Evolutionary conservation across 2,329 filamentous ascomycete genomes (phyloP).

Genomic region (Pyrenophora teres): DNA sequence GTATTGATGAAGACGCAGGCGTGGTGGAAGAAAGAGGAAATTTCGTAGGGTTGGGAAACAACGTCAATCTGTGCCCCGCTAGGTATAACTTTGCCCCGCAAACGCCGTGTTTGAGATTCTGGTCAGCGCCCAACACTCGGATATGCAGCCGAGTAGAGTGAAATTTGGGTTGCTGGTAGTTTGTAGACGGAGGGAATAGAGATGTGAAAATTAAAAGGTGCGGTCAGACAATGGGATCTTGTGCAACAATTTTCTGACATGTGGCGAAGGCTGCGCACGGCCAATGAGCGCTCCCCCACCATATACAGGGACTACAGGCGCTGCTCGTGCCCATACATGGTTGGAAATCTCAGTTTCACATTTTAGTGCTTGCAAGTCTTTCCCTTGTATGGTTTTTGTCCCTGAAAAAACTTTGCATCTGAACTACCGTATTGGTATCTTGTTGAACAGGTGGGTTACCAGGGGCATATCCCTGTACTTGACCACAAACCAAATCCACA

Average conservation of each 20-base stretch:
- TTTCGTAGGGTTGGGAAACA: constrained; percentile 28
- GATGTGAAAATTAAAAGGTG: constrained; percentile 6
- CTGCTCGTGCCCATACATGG: constrained; percentile 1
- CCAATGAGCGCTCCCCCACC: constrained; percentile 24
- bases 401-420: too few species aligned
- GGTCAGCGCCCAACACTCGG: constrained; percentile 19
- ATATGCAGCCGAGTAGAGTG: constrained; percentile 15
- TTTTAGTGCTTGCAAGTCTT: too few species aligned
- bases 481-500: too few species aligned
- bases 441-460: too few species aligned
- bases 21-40: constrained; percentile 30
- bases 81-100: constrained; percentile 24
- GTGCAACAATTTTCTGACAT: constrained; percentile 30
- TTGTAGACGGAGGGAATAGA: constrained; percentile 8
- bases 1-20: constrained; percentile 20
- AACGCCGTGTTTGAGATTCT: constrained; percentile 9
- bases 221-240: constrained; percentile 21
- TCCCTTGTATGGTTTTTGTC: too few species aligned
- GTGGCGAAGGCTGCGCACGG: constrained; percentile 24
- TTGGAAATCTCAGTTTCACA: too few species aligned
- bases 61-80: constrained; percentile 29
- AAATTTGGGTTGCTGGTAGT: constrained; percentile 4
- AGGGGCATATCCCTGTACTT: too few species aligned
- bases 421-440: too few species aligned
- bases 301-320: constrained; percentile 23